Conservation (phyloP, 129 eudicot genomes). For the Flaveria ramosissima region DNA sequence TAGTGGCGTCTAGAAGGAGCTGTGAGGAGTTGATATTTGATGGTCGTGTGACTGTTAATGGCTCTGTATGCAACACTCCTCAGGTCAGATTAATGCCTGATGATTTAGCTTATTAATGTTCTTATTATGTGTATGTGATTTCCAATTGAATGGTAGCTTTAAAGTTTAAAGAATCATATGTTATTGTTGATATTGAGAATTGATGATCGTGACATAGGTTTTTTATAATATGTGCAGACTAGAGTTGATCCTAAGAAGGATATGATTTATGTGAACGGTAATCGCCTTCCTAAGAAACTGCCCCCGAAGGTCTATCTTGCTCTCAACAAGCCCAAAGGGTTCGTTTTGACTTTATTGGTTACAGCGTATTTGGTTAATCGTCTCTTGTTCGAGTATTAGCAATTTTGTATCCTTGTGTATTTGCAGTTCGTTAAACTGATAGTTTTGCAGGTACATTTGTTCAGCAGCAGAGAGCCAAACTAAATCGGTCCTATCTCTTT, state of each 20-base stretch:
- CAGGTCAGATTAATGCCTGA: conserved; percentile 54
- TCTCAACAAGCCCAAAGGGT: conserved; percentile 99
- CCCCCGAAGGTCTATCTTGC: conserved; percentile 96
- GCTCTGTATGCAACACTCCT: conserved; percentile 87
- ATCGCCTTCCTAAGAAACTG: conserved; percentile 83
- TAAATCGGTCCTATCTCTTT: conserved; percentile 66
- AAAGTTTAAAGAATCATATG: conserved; percentile 10
- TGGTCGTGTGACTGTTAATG: conserved; percentile 89
- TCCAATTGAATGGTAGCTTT: neutral
- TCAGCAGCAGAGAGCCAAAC: conserved; percentile 85
- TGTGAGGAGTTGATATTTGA: conserved; percentile 86
- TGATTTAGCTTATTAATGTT: conserved; percentile 13
- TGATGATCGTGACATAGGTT: conserved; percentile 10
- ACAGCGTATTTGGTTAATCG: neutral
- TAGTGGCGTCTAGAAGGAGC: conserved; percentile 97
- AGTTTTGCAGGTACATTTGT: conserved; percentile 74
- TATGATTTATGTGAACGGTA: conserved; percentile 91
- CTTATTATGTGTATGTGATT: neutral
- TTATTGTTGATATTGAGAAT: conserved; percentile 6
- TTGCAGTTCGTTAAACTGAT: conserved; percentile 12
- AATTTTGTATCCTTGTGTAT: neutral
- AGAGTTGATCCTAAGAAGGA: conserved; percentile 90
- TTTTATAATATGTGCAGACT: conserved; percentile 55
- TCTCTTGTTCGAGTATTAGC: neutral
- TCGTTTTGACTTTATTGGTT: conserved; percentile 42